These are phyloP conservation scores for Leccinum uliginosum DNA, from an alignment of 768 basidiomycete genomes.

Conservation along the genomic window DNA sequence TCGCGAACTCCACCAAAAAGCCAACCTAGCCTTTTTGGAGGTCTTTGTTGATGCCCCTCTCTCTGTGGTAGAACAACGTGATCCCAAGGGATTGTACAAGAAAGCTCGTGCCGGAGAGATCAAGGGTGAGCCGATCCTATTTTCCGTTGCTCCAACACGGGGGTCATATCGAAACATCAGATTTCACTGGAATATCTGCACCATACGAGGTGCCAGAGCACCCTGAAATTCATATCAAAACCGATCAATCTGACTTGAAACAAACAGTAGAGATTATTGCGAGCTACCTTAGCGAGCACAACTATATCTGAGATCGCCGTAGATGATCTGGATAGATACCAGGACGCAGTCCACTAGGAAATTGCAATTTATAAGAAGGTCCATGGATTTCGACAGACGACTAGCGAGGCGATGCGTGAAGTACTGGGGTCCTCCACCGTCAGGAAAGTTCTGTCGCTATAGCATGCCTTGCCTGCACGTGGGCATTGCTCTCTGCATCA, in stretches of 20 bases:
- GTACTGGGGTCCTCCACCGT: constrained; percentile 3
- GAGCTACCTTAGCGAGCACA: constrained; percentile 69
- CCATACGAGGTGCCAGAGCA: constrained; percentile 87
- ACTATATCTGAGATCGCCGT: constrained; percentile 42
- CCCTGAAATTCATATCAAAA: constrained; percentile 91
- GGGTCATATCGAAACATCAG: constrained; percentile 39
- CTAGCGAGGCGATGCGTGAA: constrained; percentile 11
- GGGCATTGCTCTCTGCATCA: constrained; percentile 6
- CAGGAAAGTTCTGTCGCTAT: constrained; percentile 18
- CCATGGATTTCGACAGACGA: constrained; percentile 16
- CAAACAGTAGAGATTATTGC: constrained; percentile 76
- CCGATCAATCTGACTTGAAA: constrained; percentile 71
- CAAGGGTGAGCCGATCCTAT: constrained; percentile 55
- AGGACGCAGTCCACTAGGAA: constrained; percentile 9
- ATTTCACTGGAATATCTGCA: constrained; percentile 97
- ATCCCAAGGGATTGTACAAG: constrained; percentile 97
- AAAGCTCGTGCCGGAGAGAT: constrained; percentile 95
- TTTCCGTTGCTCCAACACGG: background rate
- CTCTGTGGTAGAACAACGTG: constrained; percentile 80
- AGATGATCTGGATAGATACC: constrained; percentile 16
- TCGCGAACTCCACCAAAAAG: constrained; percentile 72
- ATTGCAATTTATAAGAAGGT: constrained; percentile 10
- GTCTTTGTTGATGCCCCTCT: constrained; percentile 94
- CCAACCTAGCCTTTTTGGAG: constrained; percentile 81
- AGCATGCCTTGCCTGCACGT: constrained; percentile 9